Evolutionary conservation across 2,329 filamentous ascomycete species (phyloP), one percentile per base, ranked within the genome.

Genomic region (Claviceps pusilla): DNA sequence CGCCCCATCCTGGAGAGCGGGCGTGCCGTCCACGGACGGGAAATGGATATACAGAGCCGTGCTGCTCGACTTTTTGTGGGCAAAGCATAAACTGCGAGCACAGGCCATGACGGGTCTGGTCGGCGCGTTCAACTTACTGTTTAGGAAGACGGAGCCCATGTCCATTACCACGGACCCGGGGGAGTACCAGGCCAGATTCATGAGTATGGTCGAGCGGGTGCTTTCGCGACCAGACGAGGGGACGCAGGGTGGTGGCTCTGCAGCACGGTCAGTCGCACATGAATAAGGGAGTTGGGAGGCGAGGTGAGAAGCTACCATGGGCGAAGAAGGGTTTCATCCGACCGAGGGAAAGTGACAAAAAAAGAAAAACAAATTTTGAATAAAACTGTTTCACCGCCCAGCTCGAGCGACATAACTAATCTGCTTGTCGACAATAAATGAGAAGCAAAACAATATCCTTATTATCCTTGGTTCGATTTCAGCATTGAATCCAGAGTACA

Each of bases 31-130:
- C 10, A 70, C 74, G 0, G 80, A 87, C 60, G 78, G 78, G 0
- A 79, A 79, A 59, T 84, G 82, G 73, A 70, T 82, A 12, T 89
- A 87, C 61, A 76, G 84, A 3, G 82, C 77, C 3, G 76, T 83
- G 0, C 68, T 89, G 14, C 71, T 89, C 39, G 86, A 89, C 65
- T 89, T 89, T 68, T 87, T 89, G 71, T 89, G 85, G 85, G 79
- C 83, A 0, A 86, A 84, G 66, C 83, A 87, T 66, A 84, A 83
- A 59, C 61, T 82, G 0, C 82, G 80, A 53, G 80, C 86, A 0
- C 78, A 76, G 64, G 72, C 78, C 1, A 78, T 88, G 76, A 86
- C 84, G 0, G 75, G 77, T 0, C 65, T 87, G 41, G 77, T 89
- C 56, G 77, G 77, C 50, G 68, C 75, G 0, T 86, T 82, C 61